Evolutionary conservation across 495 filamentous ascomycete genomes (phyloP).

Genomic region (Choiromyces venosus): DNA sequence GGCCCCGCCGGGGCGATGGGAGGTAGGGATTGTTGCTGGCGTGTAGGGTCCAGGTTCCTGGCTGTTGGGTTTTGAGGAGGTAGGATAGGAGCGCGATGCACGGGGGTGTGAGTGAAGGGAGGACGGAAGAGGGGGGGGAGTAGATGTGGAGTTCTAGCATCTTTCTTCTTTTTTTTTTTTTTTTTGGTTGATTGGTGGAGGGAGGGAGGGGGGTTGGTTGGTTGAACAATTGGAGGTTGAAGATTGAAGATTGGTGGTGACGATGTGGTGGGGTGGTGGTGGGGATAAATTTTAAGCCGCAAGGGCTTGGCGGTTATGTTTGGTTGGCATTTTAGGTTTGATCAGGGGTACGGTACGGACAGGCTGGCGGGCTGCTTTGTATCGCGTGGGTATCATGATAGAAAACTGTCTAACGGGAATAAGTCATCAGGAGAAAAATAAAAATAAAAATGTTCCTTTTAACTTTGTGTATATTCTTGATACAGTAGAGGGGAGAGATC

Average conservation of each 20-base stretch:
- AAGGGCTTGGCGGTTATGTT: conserved; percentile 20
- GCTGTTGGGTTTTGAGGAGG: conserved; percentile 53
- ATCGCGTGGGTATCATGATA: too few relatives aligned
- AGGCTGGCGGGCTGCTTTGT: too few relatives aligned
- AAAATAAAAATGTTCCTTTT: neutral
- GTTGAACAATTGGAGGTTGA: neutral
- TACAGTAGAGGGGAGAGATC: neutral
- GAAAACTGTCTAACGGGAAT: too few relatives aligned
- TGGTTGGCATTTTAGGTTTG: neutral
- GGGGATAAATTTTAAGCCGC: conserved; percentile 16
- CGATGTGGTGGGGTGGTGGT: conserved; percentile 4
- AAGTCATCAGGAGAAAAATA: neutral
- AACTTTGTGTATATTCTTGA: neutral
- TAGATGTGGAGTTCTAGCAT: conserved; percentile 78
- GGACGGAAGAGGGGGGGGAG: conserved; percentile 71
- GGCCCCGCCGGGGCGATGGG: conserved; percentile 70
- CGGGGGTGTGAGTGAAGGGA: conserved; percentile 89
- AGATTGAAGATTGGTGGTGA: neutral
- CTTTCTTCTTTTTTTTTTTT: neutral
- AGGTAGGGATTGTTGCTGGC: conserved; percentile 67
- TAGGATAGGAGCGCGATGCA: conserved; percentile 76
- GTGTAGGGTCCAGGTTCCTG: conserved; percentile 66
- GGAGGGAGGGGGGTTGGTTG: neutral
- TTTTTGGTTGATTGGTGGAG: too few relatives aligned
- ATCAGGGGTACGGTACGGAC: too few relatives aligned